Evolutionary conservation across 1,139 yeast genomes (phyloP).

Genomic region (Wickerhamiella infanticola): DNA sequence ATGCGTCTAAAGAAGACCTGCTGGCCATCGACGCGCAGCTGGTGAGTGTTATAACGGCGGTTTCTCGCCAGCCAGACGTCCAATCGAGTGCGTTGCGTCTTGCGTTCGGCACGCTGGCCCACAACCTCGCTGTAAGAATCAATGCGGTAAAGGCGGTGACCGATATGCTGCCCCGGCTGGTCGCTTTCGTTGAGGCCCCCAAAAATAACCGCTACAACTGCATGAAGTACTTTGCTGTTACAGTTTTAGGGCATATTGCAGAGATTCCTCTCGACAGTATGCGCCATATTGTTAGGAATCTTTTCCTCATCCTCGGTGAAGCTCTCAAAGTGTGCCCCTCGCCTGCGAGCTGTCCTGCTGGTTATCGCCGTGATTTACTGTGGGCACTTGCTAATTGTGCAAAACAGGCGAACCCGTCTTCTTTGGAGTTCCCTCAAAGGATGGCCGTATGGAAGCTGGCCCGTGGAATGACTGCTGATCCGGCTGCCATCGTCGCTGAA

Average conservation of each 20-base stretch:
- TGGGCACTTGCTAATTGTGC: slow-evolving; percentile 11
- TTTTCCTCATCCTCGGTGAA: slow-evolving; percentile 9
- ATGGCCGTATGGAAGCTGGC: slow-evolving; percentile 9
- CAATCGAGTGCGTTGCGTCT: slow-evolving; percentile 12
- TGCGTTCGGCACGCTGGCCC: slow-evolving; percentile 12
- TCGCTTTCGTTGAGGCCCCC: slow-evolving; percentile 12
- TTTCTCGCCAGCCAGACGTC: slow-evolving; percentile 12
- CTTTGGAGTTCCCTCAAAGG: slow-evolving; percentile 6
- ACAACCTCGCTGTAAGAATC: slow-evolving; percentile 7
- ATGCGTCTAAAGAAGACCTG: neutral
- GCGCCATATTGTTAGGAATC: slow-evolving; percentile 11
- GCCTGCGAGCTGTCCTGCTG: neutral
- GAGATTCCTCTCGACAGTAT: slow-evolving; percentile 4
- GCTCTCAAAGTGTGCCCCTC: slow-evolving; percentile 8
- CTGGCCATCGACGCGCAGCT: neutral
- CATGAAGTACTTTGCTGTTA: slow-evolving; percentile 14
- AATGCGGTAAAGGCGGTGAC: slow-evolving; percentile 6
- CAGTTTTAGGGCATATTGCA: slow-evolving; percentile 11
- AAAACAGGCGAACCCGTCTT: neutral
- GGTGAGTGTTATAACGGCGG: neutral
- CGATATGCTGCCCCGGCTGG: slow-evolving; percentile 10
- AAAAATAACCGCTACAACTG: slow-evolving; percentile 10
- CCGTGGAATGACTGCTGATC: slow-evolving; percentile 4
- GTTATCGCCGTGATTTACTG: slow-evolving; percentile 6
- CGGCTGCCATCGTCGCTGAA: slow-evolving; percentile 3